Base-by-base conservation (phyloP, 305 asterid genomes). In the Rubia tinctorum region DNA sequence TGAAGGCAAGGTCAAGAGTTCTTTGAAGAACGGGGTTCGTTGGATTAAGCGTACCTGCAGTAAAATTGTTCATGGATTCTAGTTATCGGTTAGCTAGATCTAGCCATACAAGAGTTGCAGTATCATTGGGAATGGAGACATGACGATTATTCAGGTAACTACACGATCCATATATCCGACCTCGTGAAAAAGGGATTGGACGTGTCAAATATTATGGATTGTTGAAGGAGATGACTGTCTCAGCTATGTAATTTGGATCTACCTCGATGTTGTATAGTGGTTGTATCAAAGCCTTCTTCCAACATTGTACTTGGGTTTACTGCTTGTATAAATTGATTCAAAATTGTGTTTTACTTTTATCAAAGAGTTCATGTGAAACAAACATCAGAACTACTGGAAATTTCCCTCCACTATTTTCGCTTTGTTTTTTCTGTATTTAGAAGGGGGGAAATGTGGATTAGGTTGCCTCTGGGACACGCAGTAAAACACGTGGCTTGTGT, bases 1-100 rank as follows among this genome's bases (percentile, higher is more conserved):
- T 9, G 95, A 92, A 82, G 90, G 93, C 34, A 86, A 90, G 79
- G 76, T 88, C 44, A 92, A 88, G 86, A 77, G 69, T 37, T 83
- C 85, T 22, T 75, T 82, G 63, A 81, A 77, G 67, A 85, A 85
- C 14, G 82, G 95, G 2, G 30, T 85, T 9, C 82, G 90, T 77
- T 90, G 92, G 96, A 56, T 92, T 72, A 90, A 86, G 82, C 81
- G 66, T 15, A 82, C 80, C 3, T 89, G 93, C 71, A 73, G 84
- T 11, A 87, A 61, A 69, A 75, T 92, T 68, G 87, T 77, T 75
- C 83, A 84, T 80, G 85, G 89, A 14, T 79, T 69, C 60, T 80
- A 68, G 74, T 22, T 12, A 56, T 56, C 5, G 30, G 5, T 8
- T 10, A 15, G 15, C 6, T 15, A 7, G 8, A 3, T 34, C 39